Evolutionary conservation across 2,329 filamentous ascomycete genomes (phyloP).

Genomic region (Aspergillus ochraceoroseus): DNA sequence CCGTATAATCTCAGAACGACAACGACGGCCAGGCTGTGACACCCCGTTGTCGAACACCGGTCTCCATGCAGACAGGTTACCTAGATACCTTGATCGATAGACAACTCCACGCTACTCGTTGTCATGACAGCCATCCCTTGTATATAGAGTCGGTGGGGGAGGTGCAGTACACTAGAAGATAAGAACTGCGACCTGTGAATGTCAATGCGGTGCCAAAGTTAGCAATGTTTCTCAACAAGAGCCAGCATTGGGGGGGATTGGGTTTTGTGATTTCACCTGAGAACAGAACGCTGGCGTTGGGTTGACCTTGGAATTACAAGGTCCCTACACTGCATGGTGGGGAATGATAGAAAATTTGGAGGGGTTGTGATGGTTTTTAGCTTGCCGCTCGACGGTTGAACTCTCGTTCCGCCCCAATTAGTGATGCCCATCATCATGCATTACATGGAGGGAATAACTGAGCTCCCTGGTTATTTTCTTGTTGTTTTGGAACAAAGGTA

Average conservation of each 20-base stretch:
- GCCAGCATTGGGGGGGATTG: slow-evolving; percentile 7
- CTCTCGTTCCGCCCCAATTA: slow-evolving; percentile 8
- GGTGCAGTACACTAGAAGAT: slow-evolving; percentile 28
- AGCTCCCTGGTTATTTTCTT: too few relatives aligned
- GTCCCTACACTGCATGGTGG: too few relatives aligned
- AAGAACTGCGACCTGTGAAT: slow-evolving; percentile 16
- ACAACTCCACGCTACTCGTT: slow-evolving; percentile 39
- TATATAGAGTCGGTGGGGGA: slow-evolving; percentile 18
- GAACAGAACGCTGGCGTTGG: not conserved
- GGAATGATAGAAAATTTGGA: not conserved
- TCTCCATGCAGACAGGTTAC: slow-evolving; percentile 39
- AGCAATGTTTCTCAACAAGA: too few relatives aligned
- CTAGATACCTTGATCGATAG: slow-evolving; percentile 42
- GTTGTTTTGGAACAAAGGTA: too few relatives aligned
- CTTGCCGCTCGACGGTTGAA: slow-evolving; percentile 8
- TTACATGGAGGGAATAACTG: too few relatives aligned
- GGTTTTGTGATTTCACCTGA: slow-evolving; percentile 6
- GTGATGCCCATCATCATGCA: too few relatives aligned
- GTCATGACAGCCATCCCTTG: slow-evolving; percentile 34
- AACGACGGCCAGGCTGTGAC: slow-evolving; percentile 9
- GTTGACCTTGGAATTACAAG: too few relatives aligned
- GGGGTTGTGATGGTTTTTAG: not conserved
- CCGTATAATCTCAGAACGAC: slow-evolving; percentile 45
- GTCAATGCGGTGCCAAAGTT: too few relatives aligned
- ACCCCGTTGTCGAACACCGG: slow-evolving; percentile 37